These are phyloP conservation scores for Verticillium dahliae DNA, from an alignment of 2,329 filamentous ascomycete genomes.

Conservation along the genomic window DNA sequence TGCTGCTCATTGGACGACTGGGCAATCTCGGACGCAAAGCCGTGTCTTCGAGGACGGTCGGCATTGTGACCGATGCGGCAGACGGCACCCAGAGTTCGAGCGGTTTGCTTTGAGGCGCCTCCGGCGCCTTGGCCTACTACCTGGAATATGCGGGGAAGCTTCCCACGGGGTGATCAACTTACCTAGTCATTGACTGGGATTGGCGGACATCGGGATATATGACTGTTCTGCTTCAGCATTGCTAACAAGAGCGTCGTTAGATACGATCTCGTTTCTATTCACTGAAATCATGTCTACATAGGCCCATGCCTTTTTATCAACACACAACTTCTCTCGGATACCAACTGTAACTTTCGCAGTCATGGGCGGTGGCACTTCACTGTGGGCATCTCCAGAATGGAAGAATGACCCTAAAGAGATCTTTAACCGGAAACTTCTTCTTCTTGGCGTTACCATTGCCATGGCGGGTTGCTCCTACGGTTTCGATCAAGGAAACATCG, in stretches of 20 bases:
- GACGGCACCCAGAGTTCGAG: not conserved
- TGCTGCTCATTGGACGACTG: not conserved
- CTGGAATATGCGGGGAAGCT: not conserved
- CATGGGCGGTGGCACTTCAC: constrained; percentile 30
- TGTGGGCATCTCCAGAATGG: constrained; percentile 28
- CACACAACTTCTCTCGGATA: not conserved
- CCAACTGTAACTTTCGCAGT: not conserved
- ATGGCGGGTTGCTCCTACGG: constrained; percentile 31
- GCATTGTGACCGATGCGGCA: not conserved
- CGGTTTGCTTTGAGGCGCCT: not conserved
- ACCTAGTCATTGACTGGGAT: constrained; percentile 1
- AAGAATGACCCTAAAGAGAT: constrained; percentile 27
- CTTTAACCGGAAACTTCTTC: constrained; percentile 26
- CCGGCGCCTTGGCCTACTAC: not conserved
- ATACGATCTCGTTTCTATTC: too few species aligned
- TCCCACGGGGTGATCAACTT: not conserved
- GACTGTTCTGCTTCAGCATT: not conserved
- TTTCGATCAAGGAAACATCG: constrained; percentile 32
- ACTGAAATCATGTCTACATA: too few species aligned
- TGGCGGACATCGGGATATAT: constrained; percentile 2
- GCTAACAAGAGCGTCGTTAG: too few species aligned
- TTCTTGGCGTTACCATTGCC: constrained; percentile 23
- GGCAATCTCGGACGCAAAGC: not conserved
- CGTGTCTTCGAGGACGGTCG: not conserved
- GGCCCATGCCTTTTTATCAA: too few species aligned